phyloP scores from a whole-genome alignment of 1,284 basidiomycete genomes.

The Meira miltonrushii region DNA sequence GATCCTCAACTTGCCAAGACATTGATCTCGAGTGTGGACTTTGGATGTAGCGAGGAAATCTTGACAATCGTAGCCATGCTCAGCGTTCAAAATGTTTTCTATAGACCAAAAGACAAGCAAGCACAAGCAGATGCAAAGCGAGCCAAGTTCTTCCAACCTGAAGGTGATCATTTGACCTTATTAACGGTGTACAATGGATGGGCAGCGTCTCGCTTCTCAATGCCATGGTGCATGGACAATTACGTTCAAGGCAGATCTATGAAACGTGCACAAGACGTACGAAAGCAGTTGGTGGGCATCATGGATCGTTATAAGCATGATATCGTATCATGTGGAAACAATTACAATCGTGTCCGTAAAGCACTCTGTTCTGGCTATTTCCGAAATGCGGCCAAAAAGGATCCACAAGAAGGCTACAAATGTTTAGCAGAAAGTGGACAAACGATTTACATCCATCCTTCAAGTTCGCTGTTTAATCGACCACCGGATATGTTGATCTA shows the following conservation, averaged over 20 bases:
- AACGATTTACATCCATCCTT: slow-evolving; percentile 95
- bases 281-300: slow-evolving; percentile 93
- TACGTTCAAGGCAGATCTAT: slow-evolving; percentile 96
- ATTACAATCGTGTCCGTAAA: slow-evolving; percentile 86
- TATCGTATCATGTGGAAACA: slow-evolving; percentile 79
- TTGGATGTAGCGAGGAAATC: slow-evolving; percentile 93
- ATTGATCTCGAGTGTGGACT: slow-evolving; percentile 88
- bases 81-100: slow-evolving; percentile 92
- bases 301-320: slow-evolving; percentile 99
- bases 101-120: slow-evolving; percentile 97
- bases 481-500: slow-evolving; percentile 71
- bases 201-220: slow-evolving; percentile 86
- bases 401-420: slow-evolving; percentile 68
- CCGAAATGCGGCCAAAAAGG: slow-evolving; percentile 64
- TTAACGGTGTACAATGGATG: slow-evolving; percentile 97
- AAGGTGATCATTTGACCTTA: slow-evolving; percentile 92
- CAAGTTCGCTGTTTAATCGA: slow-evolving; percentile 92
- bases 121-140: slow-evolving; percentile 98
- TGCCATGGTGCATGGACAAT: slow-evolving; percentile 73
- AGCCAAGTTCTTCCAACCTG: slow-evolving; percentile 76
- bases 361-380: slow-evolving; percentile 83
- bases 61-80: slow-evolving; percentile 94
- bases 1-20: slow-evolving; percentile 92
- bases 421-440: slow-evolving; percentile 83
- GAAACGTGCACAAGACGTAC: slow-evolving; percentile 92